These are phyloP conservation scores for Akanthomyces uredinophilus DNA, from an alignment of 2,329 filamentous ascomycete species.

Conservation along the genomic window DNA sequence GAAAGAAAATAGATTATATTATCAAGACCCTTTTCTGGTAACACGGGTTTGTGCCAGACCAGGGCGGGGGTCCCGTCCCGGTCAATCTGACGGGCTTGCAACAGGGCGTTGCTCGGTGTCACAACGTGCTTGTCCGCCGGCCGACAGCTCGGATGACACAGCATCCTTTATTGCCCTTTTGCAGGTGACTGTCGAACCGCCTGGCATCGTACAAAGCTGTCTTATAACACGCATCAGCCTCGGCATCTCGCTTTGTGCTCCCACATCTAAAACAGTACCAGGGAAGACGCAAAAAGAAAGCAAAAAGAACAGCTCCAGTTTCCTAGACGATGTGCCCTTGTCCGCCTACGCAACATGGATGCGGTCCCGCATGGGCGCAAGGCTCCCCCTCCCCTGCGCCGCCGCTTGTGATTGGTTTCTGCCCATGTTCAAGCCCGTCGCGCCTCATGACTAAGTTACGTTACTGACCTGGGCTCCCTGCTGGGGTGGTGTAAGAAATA, in stretches of 20 bases:
- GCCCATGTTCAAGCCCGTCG: background rate
- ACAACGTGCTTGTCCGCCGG: background rate
- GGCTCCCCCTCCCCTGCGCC: background rate
- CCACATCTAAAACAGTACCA: background rate
- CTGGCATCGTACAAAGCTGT: too few species aligned
- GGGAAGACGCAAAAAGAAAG: background rate
- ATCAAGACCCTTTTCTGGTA: background rate
- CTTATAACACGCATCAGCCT: background rate
- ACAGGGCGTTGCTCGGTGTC: background rate
- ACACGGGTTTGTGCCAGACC: background rate
- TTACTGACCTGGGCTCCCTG: background rate
- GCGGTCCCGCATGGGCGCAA: conserved; percentile 7
- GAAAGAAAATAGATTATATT: background rate
- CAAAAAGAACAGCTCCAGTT: background rate
- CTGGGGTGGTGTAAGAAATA: background rate
- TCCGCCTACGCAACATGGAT: conserved; percentile 1
- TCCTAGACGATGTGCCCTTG: conserved; percentile 1
- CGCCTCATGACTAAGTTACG: background rate
- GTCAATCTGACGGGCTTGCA: conserved; percentile 9
- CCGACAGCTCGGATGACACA: background rate
- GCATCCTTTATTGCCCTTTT: too few species aligned
- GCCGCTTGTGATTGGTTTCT: background rate
- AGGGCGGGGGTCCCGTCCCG: background rate
- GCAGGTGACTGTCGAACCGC: background rate
- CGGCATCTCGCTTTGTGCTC: background rate